phyloP scores from a whole-genome alignment of 1,139 yeast genomes.

The Pichia sp. region DNA sequence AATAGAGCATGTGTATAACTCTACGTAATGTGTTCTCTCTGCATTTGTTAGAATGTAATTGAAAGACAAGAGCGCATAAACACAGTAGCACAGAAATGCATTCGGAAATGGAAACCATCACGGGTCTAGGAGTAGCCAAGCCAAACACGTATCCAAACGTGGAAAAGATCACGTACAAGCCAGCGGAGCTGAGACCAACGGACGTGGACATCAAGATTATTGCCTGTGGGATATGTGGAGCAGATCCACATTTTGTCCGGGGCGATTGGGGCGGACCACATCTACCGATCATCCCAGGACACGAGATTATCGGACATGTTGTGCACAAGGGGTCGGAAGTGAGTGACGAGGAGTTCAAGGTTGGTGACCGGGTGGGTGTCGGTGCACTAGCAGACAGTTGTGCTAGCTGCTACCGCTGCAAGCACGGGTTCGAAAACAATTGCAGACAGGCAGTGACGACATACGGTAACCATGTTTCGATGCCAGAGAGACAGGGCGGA shows the following conservation, averaged over 20 bases:
- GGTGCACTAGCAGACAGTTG: conserved; percentile 52
- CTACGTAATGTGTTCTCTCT: no score
- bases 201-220: conserved; percentile 45
- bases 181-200: conserved; percentile 42
- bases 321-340: conserved; percentile 38
- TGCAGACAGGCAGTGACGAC: conserved; percentile 39
- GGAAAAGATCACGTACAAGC: conserved; percentile 32
- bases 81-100: no score
- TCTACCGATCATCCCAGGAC: conserved; percentile 36
- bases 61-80: no score
- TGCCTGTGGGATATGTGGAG: conserved; percentile 59
- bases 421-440: conserved; percentile 41
- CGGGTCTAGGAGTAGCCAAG: conserved; percentile 29
- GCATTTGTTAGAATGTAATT: no score
- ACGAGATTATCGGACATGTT: conserved; percentile 42
- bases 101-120: not conserved
- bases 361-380: conserved; percentile 58
- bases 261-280: conserved; percentile 35
- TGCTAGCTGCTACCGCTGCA: conserved; percentile 44
- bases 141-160: conserved; percentile 34
- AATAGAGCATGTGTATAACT: no score
- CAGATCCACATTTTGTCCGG: conserved; percentile 39
- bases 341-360: conserved; percentile 33
- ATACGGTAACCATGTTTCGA: conserved; percentile 38
- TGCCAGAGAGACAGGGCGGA: conserved; percentile 49